These are phyloP conservation scores for Alternaria rosae DNA, from an alignment of 2,329 filamentous ascomycete species.

Conservation along the genomic window DNA sequence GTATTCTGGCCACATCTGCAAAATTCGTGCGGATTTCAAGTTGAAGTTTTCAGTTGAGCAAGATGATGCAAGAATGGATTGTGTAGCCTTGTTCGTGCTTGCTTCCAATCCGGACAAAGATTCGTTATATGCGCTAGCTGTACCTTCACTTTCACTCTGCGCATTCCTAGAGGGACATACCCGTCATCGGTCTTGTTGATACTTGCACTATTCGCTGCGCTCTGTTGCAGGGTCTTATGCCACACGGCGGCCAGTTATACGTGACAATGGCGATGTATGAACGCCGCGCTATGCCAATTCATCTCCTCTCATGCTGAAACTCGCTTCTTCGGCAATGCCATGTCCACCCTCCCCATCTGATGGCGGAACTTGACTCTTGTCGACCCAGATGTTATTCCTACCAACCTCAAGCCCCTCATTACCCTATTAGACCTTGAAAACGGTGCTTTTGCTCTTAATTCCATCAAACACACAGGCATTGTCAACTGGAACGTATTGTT, in stretches of 20 bases:
- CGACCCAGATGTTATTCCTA: not conserved
- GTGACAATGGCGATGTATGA: not conserved
- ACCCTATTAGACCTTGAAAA: slow-evolving; percentile 53
- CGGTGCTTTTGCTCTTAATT: slow-evolving; percentile 62
- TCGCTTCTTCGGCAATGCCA: not conserved
- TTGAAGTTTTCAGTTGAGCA: not conserved
- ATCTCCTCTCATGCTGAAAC: not conserved
- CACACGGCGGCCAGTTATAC: not conserved
- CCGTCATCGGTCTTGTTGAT: not conserved
- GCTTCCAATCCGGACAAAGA: not conserved
- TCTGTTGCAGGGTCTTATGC: not conserved
- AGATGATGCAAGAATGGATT: not conserved
- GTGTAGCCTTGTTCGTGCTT: not conserved
- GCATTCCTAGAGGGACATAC: not conserved
- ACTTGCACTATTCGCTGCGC: not conserved
- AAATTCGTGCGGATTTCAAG: not conserved
- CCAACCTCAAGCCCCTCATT: not conserved
- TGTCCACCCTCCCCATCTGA: not conserved
- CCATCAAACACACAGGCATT: slow-evolving; percentile 71
- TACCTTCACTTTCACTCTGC: not conserved
- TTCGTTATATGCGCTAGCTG: not conserved
- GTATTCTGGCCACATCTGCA: not conserved
- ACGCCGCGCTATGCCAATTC: not conserved
- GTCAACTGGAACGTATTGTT: slow-evolving; percentile 70
- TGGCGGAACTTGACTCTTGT: not conserved